Percentiles rank a stretch among this genome's conserved stretches.
phyloP scores from a whole-genome alignment of 805 yeast species.

The Metschnikowia reukaufii region DNA sequence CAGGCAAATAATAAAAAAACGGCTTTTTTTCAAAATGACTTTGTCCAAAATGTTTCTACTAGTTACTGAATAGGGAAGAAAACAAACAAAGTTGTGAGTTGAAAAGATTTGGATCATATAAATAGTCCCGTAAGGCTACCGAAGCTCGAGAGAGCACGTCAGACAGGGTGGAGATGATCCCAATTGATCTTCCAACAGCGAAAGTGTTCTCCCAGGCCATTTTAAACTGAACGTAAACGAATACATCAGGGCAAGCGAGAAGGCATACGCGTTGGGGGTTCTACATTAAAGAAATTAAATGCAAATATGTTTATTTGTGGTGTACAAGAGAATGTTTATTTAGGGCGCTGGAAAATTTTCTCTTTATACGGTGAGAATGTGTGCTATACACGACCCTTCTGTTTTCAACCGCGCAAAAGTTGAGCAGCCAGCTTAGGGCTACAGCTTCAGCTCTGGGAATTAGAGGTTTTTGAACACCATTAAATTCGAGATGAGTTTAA shows the following conservation, averaged over 20 bases:
- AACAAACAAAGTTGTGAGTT: too few relatives aligned
- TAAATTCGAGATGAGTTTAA: too few relatives aligned
- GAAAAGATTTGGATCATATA: constrained; percentile 20
- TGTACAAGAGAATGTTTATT: neutral
- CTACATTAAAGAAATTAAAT: constrained; percentile 5
- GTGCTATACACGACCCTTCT: constrained; percentile 4
- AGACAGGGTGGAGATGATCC: constrained; percentile 50
- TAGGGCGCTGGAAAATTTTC: neutral
- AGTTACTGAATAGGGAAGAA: too few relatives aligned
- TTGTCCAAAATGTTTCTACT: too few relatives aligned
- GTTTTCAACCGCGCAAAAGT: neutral
- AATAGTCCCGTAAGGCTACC: constrained; percentile 23
- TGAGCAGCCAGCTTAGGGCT: too few relatives aligned
- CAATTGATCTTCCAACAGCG: constrained; percentile 41
- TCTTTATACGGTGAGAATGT: constrained; percentile 1
- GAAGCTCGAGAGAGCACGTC: constrained; percentile 18
- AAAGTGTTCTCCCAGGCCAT: constrained; percentile 47
- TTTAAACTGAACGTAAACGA: constrained; percentile 50
- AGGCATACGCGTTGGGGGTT: constrained; percentile 46
- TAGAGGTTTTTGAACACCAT: too few relatives aligned
- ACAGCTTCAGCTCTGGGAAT: too few relatives aligned
- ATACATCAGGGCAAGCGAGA: constrained; percentile 49
- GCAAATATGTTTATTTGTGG: constrained; percentile 9
- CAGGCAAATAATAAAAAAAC: neutral
- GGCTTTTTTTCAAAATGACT: too few relatives aligned